Base-by-base conservation (phyloP, 225 moss, liverwort and hornwort genomes). In the Antitrichia curtipendula region DNA sequence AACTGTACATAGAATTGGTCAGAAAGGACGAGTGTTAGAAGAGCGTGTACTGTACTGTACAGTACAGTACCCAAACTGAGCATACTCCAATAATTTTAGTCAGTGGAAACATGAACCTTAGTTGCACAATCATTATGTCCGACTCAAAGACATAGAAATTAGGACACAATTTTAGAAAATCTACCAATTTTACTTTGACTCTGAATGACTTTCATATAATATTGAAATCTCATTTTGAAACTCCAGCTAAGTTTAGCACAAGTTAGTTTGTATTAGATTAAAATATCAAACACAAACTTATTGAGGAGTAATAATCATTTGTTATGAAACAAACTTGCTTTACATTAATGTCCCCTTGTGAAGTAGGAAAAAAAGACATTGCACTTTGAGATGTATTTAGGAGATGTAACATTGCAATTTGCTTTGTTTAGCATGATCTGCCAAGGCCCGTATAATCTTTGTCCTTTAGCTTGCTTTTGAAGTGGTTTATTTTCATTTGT, bases 311-410 rank as follows among this genome's bases (percentile, higher is more conserved):
- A 16, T 16, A 43, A 16, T 43, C 9, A 28, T 38, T 71, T 43
- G 5, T 43, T 43, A 6, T 16, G 6, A 43, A 43, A 27, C 9
- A 43, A 16, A 9, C 27, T 71, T 43, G 16, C 5, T 66, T 41
- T 43, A 27, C 9, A 27, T 43, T 43, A 27, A 0, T 4, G 0
- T 23, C 23, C 7, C 45, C 17, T 0, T 28, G 0, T 28, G 16
- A 5, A 43, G 43, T 27, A 28, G 43, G 25, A 9, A 5, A 43
- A 38, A 24, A 71, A 28, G 1, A 8, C 1, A 40, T 0, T 43
- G 0, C 2, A 15, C 27, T 70, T 28, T 9, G 10, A 28, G 3
- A 71, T 71, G 16, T 10, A 43, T 27, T 69, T 43, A 16, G 71
- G 16, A 43, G n/a, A n/a, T n/a, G 16, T 28, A 25, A 16, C 43